phyloP scores from a whole-genome alignment of 257 asterid genomes.

The Scutellaria barbata region DNA sequence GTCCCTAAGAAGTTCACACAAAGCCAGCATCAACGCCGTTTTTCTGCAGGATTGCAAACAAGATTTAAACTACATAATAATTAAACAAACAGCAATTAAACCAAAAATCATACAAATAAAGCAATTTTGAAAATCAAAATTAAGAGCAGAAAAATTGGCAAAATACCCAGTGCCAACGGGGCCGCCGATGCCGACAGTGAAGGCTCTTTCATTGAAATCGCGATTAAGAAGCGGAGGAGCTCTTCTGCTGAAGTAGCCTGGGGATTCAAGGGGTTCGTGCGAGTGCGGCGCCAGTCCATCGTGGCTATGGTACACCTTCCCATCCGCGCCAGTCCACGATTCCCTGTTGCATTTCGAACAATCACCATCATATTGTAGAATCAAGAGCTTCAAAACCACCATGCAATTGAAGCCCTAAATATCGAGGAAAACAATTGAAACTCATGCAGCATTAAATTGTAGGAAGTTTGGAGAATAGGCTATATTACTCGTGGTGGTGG shows the following conservation, averaged over 20 bases:
- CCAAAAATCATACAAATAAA: background rate
- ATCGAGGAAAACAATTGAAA: background rate
- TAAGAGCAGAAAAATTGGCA: background rate
- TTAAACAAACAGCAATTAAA: background rate
- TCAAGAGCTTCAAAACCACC: background rate
- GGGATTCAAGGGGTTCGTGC: conserved; percentile 86
- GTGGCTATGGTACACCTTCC: conserved; percentile 92
- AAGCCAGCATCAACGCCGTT: conserved; percentile 89
- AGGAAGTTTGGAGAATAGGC: background rate
- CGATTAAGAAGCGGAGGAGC: conserved; percentile 80
- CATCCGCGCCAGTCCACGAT: conserved; percentile 82
- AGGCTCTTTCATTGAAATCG: conserved; percentile 83
- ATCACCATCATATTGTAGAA: background rate
- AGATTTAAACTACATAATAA: background rate
- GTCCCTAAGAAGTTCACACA: conserved; percentile 77
- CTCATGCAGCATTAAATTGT: background rate
- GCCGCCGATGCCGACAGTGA: conserved; percentile 97
- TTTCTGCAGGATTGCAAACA: conserved; percentile 56
- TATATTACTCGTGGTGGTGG: conserved; percentile 49
- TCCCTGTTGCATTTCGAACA: conserved; percentile 50
- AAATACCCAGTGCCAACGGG: conserved; percentile 97
- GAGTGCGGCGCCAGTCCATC: conserved; percentile 96
- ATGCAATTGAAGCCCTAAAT: background rate
- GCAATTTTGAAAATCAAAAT: background rate
- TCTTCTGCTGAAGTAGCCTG: conserved; percentile 87